Evolutionary conservation across 164 flowering plant species (phyloP).

Genomic region (Santalum album): DNA sequence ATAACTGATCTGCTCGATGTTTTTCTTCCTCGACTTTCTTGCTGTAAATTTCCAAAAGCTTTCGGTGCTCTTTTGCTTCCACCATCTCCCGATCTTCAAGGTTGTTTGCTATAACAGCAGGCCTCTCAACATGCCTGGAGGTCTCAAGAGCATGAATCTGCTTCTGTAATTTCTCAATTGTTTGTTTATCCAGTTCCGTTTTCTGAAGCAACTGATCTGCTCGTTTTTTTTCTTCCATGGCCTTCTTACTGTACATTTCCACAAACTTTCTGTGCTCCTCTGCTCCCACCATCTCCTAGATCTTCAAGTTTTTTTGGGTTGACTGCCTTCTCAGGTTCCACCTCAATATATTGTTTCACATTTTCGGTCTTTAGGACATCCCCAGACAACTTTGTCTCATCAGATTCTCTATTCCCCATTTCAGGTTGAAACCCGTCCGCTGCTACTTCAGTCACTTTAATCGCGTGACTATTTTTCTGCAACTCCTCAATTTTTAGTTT

Average conservation of each 20-base stretch:
- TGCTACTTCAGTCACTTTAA: not conserved
- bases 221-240: slow-evolving; percentile 22
- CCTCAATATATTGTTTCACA: not conserved
- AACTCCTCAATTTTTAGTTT: slow-evolving; percentile 17
- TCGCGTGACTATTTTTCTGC: slow-evolving; percentile 6
- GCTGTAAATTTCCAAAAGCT: too few species aligned
- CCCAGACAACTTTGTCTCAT: not conserved
- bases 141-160: slow-evolving; percentile 25
- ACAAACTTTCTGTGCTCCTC: slow-evolving; percentile 20
- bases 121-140: slow-evolving; percentile 12
- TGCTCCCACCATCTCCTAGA: not conserved
- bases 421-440: not conserved
- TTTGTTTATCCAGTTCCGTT: slow-evolving; percentile 32
- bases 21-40: too few species aligned
- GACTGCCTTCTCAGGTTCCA: not conserved
- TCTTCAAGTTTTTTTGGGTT: too few species aligned
- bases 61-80: too few species aligned
- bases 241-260: not conserved
- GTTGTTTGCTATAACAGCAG: too few species aligned
- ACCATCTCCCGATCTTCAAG: slow-evolving; percentile 20
- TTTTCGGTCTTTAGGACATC: not conserved
- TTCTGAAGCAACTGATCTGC: slow-evolving; percentile 29
- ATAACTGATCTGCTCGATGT: too few species aligned
- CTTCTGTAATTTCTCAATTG: slow-evolving; percentile 28
- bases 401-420: not conserved